phyloP scores from a whole-genome alignment of 2,329 filamentous ascomycete genomes.

The Metarhizium robertsii region DNA sequence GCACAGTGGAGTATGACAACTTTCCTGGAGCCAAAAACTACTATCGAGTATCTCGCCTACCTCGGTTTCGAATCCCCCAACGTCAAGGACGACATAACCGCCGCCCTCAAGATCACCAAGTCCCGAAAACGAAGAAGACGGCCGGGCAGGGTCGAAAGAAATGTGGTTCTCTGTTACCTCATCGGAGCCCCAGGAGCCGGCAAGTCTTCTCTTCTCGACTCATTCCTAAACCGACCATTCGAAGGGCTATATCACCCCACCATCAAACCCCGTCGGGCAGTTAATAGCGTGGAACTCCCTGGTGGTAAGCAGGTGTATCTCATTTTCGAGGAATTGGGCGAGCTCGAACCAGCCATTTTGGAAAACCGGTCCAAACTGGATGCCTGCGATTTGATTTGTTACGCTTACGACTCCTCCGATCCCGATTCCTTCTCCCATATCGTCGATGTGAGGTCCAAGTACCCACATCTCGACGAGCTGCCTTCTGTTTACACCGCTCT shows the following conservation, averaged over 20 bases:
- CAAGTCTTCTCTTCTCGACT: slow-evolving; percentile 83
- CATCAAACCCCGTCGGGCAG: slow-evolving; percentile 85
- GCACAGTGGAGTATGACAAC: slow-evolving; percentile 99
- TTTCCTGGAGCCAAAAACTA: slow-evolving; percentile 90
- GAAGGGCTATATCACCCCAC: slow-evolving; percentile 79
- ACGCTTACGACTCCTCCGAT: slow-evolving; percentile 93
- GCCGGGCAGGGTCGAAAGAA: slow-evolving; percentile 80
- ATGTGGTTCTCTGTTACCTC: slow-evolving; percentile 90
- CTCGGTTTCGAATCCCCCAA: slow-evolving; percentile 83
- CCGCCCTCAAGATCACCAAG: slow-evolving; percentile 87
- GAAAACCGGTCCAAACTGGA: slow-evolving; percentile 88
- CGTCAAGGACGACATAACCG: slow-evolving; percentile 65
- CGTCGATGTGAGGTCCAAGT: slow-evolving; percentile 66
- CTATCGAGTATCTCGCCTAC: slow-evolving; percentile 90
- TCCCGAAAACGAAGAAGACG: slow-evolving; percentile 75
- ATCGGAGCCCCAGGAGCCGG: slow-evolving; percentile 78
- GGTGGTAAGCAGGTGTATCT: slow-evolving; percentile 96
- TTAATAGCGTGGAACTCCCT: slow-evolving; percentile 92
- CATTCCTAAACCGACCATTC: slow-evolving; percentile 85
- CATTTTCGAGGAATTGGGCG: slow-evolving; percentile 89
- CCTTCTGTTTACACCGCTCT: slow-evolving; percentile 87
- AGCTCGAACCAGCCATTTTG: slow-evolving; percentile 88
- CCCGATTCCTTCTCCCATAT: slow-evolving; percentile 94
- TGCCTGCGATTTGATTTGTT: slow-evolving; percentile 88
- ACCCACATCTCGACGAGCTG: slow-evolving; percentile 77